Percentiles rank a stretch among this genome's conserved stretches.
These are phyloP conservation scores for Aspergillus sp. DNA, from an alignment of 2,329 filamentous ascomycete species.

Conservation along the genomic window DNA sequence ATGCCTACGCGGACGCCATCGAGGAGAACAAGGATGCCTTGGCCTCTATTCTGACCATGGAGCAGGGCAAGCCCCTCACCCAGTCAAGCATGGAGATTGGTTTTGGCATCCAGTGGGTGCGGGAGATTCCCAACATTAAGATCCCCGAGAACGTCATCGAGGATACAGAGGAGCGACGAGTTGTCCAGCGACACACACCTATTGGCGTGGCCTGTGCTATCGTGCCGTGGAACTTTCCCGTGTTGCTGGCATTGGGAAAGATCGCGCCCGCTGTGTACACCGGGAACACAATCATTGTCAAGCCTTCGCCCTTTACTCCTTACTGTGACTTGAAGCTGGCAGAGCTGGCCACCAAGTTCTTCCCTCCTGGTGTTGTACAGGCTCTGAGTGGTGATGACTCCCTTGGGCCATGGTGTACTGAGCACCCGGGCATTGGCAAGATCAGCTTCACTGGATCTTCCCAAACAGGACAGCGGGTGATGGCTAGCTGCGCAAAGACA, in stretches of 20 bases:
- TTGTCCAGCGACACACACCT: slow-evolving; percentile 32
- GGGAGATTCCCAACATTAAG: slow-evolving; percentile 18
- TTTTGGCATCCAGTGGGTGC: slow-evolving; percentile 18
- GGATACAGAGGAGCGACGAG: slow-evolving; percentile 37
- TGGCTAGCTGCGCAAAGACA: slow-evolving; percentile 45
- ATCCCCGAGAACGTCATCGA: slow-evolving; percentile 44
- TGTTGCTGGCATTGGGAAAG: slow-evolving; percentile 43
- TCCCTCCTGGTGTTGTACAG: slow-evolving; percentile 53
- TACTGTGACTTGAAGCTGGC: slow-evolving; percentile 50
- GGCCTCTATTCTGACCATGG: slow-evolving; percentile 34
- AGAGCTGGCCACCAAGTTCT: slow-evolving; percentile 44
- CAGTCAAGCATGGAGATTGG: slow-evolving; percentile 22
- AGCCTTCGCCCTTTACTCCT: slow-evolving; percentile 47
- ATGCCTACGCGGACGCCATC: slow-evolving; percentile 28
- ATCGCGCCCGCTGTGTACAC: slow-evolving; percentile 45
- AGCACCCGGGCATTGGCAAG: slow-evolving; percentile 51
- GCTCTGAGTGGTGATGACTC: slow-evolving; percentile 49
- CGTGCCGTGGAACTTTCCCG: slow-evolving; percentile 54
- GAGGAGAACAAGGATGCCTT: slow-evolving; percentile 32
- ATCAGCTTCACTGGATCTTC: slow-evolving; percentile 55
- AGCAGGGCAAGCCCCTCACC: slow-evolving; percentile 36
- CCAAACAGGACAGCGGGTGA: slow-evolving; percentile 45
- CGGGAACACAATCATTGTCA: slow-evolving; percentile 50
- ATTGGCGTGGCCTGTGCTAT: slow-evolving; percentile 46
- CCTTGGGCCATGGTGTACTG: slow-evolving; percentile 48